phyloP scores from a whole-genome alignment of 1,139 yeast genomes.

The Yamadazyma trypodendri region DNA sequence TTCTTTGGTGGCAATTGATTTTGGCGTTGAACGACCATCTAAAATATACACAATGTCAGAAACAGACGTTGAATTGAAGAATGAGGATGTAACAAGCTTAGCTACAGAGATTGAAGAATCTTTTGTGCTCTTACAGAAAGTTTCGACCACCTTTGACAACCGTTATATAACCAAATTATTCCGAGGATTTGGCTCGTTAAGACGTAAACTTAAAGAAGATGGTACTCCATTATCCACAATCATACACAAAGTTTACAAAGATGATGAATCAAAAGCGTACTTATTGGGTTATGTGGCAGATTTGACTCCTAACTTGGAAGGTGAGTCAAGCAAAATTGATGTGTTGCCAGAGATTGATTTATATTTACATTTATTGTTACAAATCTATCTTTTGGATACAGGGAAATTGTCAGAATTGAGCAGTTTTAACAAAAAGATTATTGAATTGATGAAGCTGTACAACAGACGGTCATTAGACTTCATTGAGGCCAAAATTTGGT shows the following conservation, averaged over 20 bases:
- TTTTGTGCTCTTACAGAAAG: slow-evolving; percentile 60
- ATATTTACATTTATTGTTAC: slow-evolving; percentile 75
- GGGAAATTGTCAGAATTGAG: slow-evolving; percentile 50
- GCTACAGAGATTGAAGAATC: slow-evolving; percentile 50
- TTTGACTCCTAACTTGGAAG: slow-evolving; percentile 12
- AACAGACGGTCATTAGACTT: slow-evolving; percentile 85
- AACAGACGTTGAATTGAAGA: slow-evolving; percentile 9
- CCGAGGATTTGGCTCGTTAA: slow-evolving; percentile 75
- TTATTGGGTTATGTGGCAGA: slow-evolving; percentile 38
- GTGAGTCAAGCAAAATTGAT: slow-evolving; percentile 9
- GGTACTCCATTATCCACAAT: slow-evolving; percentile 52
- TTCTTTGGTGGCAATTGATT: slow-evolving; percentile 18
- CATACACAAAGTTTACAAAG: slow-evolving; percentile 49
- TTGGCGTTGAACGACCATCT: not conserved
- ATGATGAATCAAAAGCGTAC: slow-evolving; percentile 39
- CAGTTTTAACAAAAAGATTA: slow-evolving; percentile 51
- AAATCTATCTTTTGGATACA: slow-evolving; percentile 70
- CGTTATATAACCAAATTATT: slow-evolving; percentile 83
- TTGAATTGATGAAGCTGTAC: slow-evolving; percentile 58
- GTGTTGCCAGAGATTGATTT: slow-evolving; percentile 77
- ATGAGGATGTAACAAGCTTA: slow-evolving; percentile 5
- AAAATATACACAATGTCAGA: slow-evolving; percentile 1
- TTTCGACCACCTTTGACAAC: slow-evolving; percentile 78
- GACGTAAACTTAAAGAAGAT: slow-evolving; percentile 54
- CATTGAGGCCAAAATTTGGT: slow-evolving; percentile 90